phyloP scores from a whole-genome alignment of 495 filamentous ascomycete species.

The Annulohypoxylon moriforme region DNA sequence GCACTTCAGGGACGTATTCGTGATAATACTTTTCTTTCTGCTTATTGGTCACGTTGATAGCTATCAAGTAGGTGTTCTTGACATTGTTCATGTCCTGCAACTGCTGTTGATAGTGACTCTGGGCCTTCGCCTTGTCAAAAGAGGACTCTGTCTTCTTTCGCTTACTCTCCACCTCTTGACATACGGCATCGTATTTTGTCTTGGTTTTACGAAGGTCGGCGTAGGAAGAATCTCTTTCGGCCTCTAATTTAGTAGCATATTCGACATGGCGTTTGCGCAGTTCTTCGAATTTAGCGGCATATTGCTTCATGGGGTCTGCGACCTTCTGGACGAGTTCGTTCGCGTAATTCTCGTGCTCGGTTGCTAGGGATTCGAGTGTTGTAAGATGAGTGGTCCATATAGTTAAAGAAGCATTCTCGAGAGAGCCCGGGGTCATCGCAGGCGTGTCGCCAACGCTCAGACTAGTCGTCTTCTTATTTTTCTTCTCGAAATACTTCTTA shows the following conservation, averaged over 20 bases:
- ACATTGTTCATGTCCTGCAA: conserved; percentile 93
- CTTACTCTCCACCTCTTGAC: conserved; percentile 93
- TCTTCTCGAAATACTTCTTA: conserved; percentile 97
- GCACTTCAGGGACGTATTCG: conserved; percentile 92
- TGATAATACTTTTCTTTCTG: conserved; percentile 97
- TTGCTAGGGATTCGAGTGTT: conserved; percentile 86
- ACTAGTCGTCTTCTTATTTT: conserved; percentile 86
- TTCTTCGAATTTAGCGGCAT: conserved; percentile 84
- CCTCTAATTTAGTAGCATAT: conserved; percentile 86
- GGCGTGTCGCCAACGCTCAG: conserved; percentile 95
- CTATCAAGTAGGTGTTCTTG: conserved; percentile 97
- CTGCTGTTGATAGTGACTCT: conserved; percentile 89
- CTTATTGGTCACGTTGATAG: conserved; percentile 95
- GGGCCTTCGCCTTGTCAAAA: conserved; percentile 90
- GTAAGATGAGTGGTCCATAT: conserved; percentile 96
- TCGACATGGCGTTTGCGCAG: conserved; percentile 91
- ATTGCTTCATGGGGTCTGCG: conserved; percentile 82
- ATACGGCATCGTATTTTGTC: conserved; percentile 89
- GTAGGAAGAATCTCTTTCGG: conserved; percentile 85
- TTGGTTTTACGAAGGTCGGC: conserved; percentile 90
- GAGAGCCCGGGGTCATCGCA: conserved; percentile 89
- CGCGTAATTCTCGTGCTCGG: conserved; percentile 87
- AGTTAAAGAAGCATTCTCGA: conserved; percentile 95
- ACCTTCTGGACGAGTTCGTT: conserved; percentile 79
- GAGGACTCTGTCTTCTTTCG: conserved; percentile 93